Percentiles rank a stretch among this genome's conserved stretches.
These are phyloP conservation scores for Cadophora sp. DNA, from an alignment of 2,329 filamentous ascomycete species.

Conservation along the genomic window DNA sequence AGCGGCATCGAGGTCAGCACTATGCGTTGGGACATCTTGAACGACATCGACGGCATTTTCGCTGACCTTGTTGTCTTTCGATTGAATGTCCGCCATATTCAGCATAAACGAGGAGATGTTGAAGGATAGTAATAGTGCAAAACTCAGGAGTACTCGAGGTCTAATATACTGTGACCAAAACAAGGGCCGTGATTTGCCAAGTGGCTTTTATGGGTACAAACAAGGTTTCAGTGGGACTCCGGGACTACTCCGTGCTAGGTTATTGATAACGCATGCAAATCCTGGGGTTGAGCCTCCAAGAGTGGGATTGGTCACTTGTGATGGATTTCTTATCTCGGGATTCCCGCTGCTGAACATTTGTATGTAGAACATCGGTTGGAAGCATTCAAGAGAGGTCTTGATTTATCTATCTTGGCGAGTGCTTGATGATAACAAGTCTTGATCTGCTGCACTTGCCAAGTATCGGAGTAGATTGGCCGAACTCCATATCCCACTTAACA, in stretches of 20 bases:
- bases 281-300: not conserved
- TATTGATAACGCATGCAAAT: not conserved
- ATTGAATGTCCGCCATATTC: not conserved
- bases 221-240: not conserved
- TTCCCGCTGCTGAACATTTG: not conserved
- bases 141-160: not conserved
- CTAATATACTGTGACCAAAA: not conserved
- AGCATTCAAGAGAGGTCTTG: not conserved
- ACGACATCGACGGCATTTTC: not conserved
- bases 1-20: not conserved
- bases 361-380: not conserved
- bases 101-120: not conserved
- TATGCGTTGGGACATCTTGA: not conserved
- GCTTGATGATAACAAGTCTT: not conserved
- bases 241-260: not conserved
- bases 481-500: slow-evolving; percentile 1
- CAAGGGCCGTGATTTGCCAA: not conserved
- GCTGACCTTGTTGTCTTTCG: not conserved
- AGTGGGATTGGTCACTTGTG: not conserved
- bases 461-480: not conserved
- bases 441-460: not conserved
- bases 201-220: not conserved
- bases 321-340: not conserved
- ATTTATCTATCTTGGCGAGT: not conserved
- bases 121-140: not conserved